Evolutionary conservation across 345 rosid species (phyloP), one percentile per base, ranked within the genome.

Genomic region (Corchorus olitorius): DNA sequence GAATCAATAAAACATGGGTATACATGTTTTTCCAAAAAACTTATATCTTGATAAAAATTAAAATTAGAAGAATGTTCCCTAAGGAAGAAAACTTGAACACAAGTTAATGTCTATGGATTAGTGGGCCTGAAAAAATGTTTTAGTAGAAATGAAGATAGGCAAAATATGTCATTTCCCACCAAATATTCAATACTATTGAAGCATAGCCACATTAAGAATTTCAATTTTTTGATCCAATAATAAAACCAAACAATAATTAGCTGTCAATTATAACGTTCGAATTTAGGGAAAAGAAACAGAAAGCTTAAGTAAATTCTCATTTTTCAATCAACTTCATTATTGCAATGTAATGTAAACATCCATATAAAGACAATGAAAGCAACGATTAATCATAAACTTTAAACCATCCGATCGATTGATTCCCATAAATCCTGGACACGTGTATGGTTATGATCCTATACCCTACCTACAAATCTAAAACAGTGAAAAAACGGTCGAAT

Each of bases 401-500:
- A n/a, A 53, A 14, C 19, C 62, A 34, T 16, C 34, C 1, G 20
- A 35, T 10, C 35, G 62, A 35, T 52, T 19, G 20, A 55, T 45
- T 11, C 11, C 6, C 15, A 11, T 27, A 27, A 27, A 27, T 2
- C 17, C 0, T 14, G 3, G 0, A 15, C 65, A 72, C 65, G 65
- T 72, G 75, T 56, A 56, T 4, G 75, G 14, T 54, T 3, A 20
- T 4, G 45, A 60, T 46, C 20, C 4, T 16, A 6, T 34, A 8
- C 10, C 48, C 39, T 7, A 52, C 41, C 41, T 55, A 11, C 43
- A 12, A 54, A 55, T 54, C 50, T 35, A 70, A 52, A 35, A 17
- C 58, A 17, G 61, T 52, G 48, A 8, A 55, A 56, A 39, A 72
- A 56, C 14, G 64, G 75, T 41, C 82, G 73, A 74, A 65, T 73